Base-by-base conservation (phyloP, 2,329 filamentous ascomycete species). In the Botrytis byssoidea region DNA sequence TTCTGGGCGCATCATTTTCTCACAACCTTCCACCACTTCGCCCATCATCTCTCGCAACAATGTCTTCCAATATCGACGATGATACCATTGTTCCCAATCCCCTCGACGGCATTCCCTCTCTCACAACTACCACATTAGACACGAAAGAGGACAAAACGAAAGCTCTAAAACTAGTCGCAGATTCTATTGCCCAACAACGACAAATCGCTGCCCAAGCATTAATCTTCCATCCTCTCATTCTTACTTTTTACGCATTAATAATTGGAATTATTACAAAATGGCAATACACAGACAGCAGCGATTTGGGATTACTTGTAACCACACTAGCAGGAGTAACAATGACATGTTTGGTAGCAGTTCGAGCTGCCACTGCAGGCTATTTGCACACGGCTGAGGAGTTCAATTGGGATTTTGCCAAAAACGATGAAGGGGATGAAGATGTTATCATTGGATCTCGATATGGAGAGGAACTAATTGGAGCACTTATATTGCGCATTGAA, bases 101-200 rank as follows among this genome's bases (percentile, higher is more conserved):
- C 5, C 80, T 83, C 42, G 80, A 84, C 46, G 86, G 86, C 78
- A 85, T 92, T 73, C 90, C 91, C 9, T 87, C 90, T 14, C 87
- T 94, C 61, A 88, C 87, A 69, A 89, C 92, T 70, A 88, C 89
- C 77, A 81, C 87, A 35, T 83, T 90, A 61, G 85, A 85, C 64
- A 79, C 80, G 68, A 84, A 88, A 68, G 81, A 85, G 70, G 91
- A 94, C 81, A 90, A 91, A 80, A 83, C 90, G 76, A 86, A 89
- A 73, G 91, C 91, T 29, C 85, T 97, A 70, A 88, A 88, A 76
- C 88, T 97, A 32, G 87, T 97, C 57, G 91, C 93, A 75, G 93
- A 95, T 82, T 93, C 91, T 74, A 88, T 97, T 68, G 92, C 93
- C 51, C 92, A 97, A 83, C 94, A 96, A 85, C 90, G 92, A 75